Percentiles rank a stretch among this genome's conserved stretches.
phyloP scores from a whole-genome alignment of 495 filamentous ascomycete species.

The Massariosphaeria phaeospora region DNA sequence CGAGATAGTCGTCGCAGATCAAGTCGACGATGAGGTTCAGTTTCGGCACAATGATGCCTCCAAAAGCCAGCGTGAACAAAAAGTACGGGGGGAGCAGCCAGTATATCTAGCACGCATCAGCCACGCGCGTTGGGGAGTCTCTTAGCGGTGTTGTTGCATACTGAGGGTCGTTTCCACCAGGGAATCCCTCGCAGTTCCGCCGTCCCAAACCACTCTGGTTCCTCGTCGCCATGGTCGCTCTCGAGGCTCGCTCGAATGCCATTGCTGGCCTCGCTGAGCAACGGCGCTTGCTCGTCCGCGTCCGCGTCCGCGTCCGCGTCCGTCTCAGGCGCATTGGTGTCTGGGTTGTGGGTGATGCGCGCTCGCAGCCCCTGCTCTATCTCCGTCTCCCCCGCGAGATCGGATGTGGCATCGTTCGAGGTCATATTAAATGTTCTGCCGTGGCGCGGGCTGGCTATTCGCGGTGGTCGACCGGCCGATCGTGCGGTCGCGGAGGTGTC shows the following conservation, averaged over 20 bases:
- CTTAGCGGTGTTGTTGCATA: too few relatives aligned
- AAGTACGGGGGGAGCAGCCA: conserved; percentile 79
- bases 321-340: too few relatives aligned
- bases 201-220: conserved; percentile 41
- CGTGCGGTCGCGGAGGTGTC: too few relatives aligned
- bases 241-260: neutral
- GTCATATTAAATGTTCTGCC: too few relatives aligned
- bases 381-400: conserved; percentile 10
- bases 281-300: conserved; percentile 15
- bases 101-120: conserved; percentile 53
- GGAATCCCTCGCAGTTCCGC: conserved; percentile 60
- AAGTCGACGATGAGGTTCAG: conserved; percentile 75
- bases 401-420: conserved; percentile 15
- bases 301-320: too few relatives aligned
- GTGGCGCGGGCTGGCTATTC: too few relatives aligned
- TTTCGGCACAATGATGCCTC: conserved; percentile 72
- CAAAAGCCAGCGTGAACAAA: conserved; percentile 75
- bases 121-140: neutral
- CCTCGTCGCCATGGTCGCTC: conserved; percentile 4
- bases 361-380: conserved; percentile 3
- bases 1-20: conserved; percentile 73
- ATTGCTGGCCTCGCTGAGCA: conserved; percentile 8
- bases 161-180: conserved; percentile 70
- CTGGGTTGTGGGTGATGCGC: neutral
- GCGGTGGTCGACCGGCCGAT: too few relatives aligned